These are phyloP conservation scores for Neofusicoccum sp. DNA, from an alignment of 2,329 filamentous ascomycete genomes.

Conservation along the genomic window DNA sequence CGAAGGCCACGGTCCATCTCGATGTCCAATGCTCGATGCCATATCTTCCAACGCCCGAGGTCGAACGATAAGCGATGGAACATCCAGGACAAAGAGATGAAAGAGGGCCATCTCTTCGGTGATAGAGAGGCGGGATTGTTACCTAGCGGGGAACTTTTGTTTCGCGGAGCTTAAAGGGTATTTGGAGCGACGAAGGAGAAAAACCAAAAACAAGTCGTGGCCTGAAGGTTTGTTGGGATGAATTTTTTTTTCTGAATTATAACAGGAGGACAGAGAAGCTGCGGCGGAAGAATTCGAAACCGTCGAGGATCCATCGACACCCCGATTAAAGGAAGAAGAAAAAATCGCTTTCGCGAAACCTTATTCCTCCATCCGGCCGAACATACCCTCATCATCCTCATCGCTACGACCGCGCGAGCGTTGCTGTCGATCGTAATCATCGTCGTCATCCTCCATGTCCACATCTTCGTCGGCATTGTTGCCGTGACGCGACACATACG, in stretches of 20 bases:
- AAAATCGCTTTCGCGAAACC: background rate
- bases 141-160: background rate
- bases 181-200: background rate
- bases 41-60: background rate
- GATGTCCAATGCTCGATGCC: background rate
- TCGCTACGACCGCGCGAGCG: conserved; percentile 62
- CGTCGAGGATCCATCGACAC: background rate
- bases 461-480: conserved; percentile 36
- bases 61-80: background rate
- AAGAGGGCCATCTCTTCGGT: conserved; percentile 22
- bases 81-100: background rate
- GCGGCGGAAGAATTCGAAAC: background rate
- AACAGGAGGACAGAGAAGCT: background rate
- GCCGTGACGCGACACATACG: conserved; percentile 22
- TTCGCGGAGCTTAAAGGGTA: background rate
- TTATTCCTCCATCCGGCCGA: conserved; percentile 87
- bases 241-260: conserved; percentile 7
- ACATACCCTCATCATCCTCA: conserved; percentile 93
- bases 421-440: conserved; percentile 54
- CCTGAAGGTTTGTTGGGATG: background rate
- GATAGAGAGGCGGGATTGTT: background rate
- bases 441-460: conserved; percentile 60
- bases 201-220: conserved; percentile 13
- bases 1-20: conserved; percentile 22
- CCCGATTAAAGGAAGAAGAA: background rate